Base-by-base conservation (phyloP, 2,329 filamentous ascomycete species). In the Plectosphaerella plurivora region DNA sequence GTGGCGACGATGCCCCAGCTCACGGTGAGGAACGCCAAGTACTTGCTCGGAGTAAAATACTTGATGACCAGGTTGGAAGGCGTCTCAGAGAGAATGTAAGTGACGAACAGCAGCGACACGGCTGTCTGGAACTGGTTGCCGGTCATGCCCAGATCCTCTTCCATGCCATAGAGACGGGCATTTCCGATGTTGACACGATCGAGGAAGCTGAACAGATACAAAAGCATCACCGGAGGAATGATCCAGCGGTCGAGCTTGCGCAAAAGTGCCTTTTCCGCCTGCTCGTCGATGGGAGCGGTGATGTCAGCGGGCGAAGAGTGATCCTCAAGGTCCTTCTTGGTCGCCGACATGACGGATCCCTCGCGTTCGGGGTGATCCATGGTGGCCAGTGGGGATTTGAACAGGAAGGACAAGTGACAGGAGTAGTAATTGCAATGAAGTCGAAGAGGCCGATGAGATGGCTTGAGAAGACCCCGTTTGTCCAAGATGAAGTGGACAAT, bases 181-280 rank as follows among this genome's bases (percentile, higher is more conserved):
- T 63, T 63, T 2, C 61, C 61, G 0, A 63, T 63, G 9, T 64
- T 63, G 2, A 61, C 59, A 4, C 61, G 55, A 25, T 62, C 60
- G 51, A 63, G 62, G 50, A 65, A 65, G 10, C 61, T 61, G 35
- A 65, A 53, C 3, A 65, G 60, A 41, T 65, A 65, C 14, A 88
- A 68, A 7, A 81, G 65, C 81, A 88, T 87, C 10, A 88, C 73
- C 16, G 88, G 71, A 2, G 86, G 86, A 12, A 89, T 76, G 24
- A 89, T 75, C 61, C 79, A 75, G 12, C 74, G 55, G 65, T 89
- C 87, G 33, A 89, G 68, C 66, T 87, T 89, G 52, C 81, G 74
- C 41, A 88, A 72, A 20, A 89, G 72, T 56, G 74, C 77, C 59
- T 72, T 75, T 68, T 88, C 75, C 2, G 37, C 47, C 33, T 22